Percentiles rank a stretch among this genome's conserved stretches.
These are phyloP conservation scores for Yamadazyma sp. DNA, from an alignment of 805 yeast species.

Conservation along the genomic window DNA sequence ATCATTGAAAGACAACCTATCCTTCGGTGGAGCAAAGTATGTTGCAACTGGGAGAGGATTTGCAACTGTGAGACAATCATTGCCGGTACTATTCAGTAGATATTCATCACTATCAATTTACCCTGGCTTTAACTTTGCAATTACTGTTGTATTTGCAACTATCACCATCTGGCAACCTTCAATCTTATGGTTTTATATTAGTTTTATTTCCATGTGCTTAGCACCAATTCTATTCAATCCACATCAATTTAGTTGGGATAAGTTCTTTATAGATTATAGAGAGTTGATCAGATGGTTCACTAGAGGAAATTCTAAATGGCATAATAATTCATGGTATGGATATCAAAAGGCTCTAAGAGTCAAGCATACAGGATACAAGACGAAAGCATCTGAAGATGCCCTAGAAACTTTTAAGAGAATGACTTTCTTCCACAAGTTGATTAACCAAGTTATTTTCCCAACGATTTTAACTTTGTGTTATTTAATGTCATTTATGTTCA, in stretches of 20 bases:
- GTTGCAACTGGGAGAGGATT: slow-evolving; percentile 86
- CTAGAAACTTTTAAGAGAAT: slow-evolving; percentile 1
- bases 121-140: slow-evolving; percentile 53
- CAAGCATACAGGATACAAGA: slow-evolving; percentile 24
- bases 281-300: slow-evolving; percentile 88
- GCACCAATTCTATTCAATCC: slow-evolving; percentile 79
- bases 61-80: slow-evolving; percentile 77
- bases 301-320: slow-evolving; percentile 79
- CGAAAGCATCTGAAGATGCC: background rate
- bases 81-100: slow-evolving; percentile 69
- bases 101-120: slow-evolving; percentile 67
- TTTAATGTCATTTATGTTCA: slow-evolving; percentile 71
- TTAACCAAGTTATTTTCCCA: slow-evolving; percentile 18
- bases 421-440: slow-evolving; percentile 8
- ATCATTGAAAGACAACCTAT: slow-evolving; percentile 65
- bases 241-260: slow-evolving; percentile 67
- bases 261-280: slow-evolving; percentile 74
- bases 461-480: slow-evolving; percentile 14
- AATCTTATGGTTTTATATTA: slow-evolving; percentile 69
- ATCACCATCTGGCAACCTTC: slow-evolving; percentile 60
- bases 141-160: slow-evolving; percentile 55
- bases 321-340: slow-evolving; percentile 75
- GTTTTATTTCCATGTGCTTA: slow-evolving; percentile 59
- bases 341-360: slow-evolving; percentile 39
- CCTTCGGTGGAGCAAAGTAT: slow-evolving; percentile 85